A percentile compares a stretch with the other conserved stretches of the same genome.
These are phyloP conservation scores for Citrus sinensis DNA, from an alignment of 345 rosid genomes.

Conservation along the genomic window DVS_A1.0 CM039168.1:29640001-29640500, in stretches of 20 bases:
- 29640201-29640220: background rate
- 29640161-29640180: constrained; percentile 1
- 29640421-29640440: background rate
- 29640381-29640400: constrained; percentile 1
- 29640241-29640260: background rate
- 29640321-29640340: background rate
- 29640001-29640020: background rate
- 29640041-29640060: background rate
- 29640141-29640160: background rate
- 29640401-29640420: background rate
- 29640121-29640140: background rate
- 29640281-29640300: background rate
- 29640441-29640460: background rate
- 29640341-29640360: background rate
- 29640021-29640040: background rate
- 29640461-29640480: background rate
- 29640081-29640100: background rate
- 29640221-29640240: background rate
- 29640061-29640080: background rate
- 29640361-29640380: background rate
- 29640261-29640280: background rate
- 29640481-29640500: background rate
- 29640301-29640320: background rate
- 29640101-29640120: background rate
- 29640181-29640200: background rate